Evolutionary conservation across 208 protist genomes (phyloP), one percentile per base, ranked within the genome.

Genomic region (Acanthamoeba healyi): DNA sequence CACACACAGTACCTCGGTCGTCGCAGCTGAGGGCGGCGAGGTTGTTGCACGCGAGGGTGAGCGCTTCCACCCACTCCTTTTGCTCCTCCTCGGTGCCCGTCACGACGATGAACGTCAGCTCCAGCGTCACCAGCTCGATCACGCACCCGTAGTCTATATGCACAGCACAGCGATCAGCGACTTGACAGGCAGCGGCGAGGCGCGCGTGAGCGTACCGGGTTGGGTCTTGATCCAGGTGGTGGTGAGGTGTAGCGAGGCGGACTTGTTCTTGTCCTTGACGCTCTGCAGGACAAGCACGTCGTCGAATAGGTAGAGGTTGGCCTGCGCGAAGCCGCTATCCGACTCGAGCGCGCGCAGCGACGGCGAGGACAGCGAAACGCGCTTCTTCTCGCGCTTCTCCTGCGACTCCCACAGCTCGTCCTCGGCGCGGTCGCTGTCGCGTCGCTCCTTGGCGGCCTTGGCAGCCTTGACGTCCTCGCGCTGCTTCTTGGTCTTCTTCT

Each of bases 101-200:
- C 36, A 84, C 36, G 15, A 84, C 32, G 10, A 84, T 51, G 42
- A 84, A 84, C 40, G 74, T 56, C 12, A 54, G 44, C 40, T 54
- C 74, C 32, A 84, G 74, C 32, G 74, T 84, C 32, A 84, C 74
- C 24, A 84, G 36, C 74, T 84, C 74, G 24, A 84, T 72, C 63
- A 72, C 63, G 63, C 63, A 72, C 34, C n/a, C 63, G 26, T 40
- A 72, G 1, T 72, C 63, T 72, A 38, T 17, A 36, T 17, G 26
- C 26, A 17, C n/a, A 1, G 1, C 26, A 72, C 63, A 12, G 12
- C 15, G 54, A n/a, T 36, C 61, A 67, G 61, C 19, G 6, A 67
- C 29, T 49, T 15, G 7, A 49, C 44, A 12, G 7, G 12, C 44
- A 49, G 7, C 44, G 44, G 7, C 12, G 9, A 56, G 9, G 49